phyloP scores from a whole-genome alignment of 2,329 filamentous ascomycete genomes.

The Knufia fluminis region DNA sequence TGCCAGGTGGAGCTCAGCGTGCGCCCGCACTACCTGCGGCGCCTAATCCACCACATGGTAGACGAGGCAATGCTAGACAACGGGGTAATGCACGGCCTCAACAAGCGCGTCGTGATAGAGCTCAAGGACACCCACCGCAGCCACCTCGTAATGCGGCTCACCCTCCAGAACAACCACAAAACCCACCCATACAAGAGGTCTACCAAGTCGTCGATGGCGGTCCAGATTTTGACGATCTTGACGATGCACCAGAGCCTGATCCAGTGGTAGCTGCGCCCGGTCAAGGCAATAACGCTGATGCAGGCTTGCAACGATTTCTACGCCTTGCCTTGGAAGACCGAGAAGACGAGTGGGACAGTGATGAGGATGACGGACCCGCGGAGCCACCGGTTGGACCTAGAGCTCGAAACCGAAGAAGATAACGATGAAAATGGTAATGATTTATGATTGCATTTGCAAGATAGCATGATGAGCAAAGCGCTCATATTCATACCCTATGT shows the following conservation, averaged over 20 bases:
- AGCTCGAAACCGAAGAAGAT: slow-evolving; percentile 2
- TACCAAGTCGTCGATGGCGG: background rate
- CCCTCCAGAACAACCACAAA: no score
- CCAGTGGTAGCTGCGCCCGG: slow-evolving; percentile 17
- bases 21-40: slow-evolving; percentile 13
- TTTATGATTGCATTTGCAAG: background rate
- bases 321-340: slow-evolving; percentile 44
- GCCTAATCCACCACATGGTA: slow-evolving; percentile 13
- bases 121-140: slow-evolving; percentile 3
- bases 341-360: slow-evolving; percentile 52
- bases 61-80: background rate
- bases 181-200: no score
- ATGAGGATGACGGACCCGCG: slow-evolving; percentile 40
- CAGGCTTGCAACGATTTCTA: slow-evolving; percentile 41
- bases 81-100: background rate
- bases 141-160: background rate
- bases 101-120: background rate
- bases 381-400: background rate
- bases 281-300: slow-evolving; percentile 16
- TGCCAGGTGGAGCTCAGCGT: slow-evolving; percentile 10
- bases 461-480: no score
- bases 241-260: slow-evolving; percentile 8
- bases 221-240: slow-evolving; percentile 7
- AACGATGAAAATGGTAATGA: background rate
- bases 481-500: no score